These are phyloP conservation scores for Fusarium napiforme DNA, from an alignment of 2,329 filamentous ascomycete species.

Conservation along the genomic window DNA sequence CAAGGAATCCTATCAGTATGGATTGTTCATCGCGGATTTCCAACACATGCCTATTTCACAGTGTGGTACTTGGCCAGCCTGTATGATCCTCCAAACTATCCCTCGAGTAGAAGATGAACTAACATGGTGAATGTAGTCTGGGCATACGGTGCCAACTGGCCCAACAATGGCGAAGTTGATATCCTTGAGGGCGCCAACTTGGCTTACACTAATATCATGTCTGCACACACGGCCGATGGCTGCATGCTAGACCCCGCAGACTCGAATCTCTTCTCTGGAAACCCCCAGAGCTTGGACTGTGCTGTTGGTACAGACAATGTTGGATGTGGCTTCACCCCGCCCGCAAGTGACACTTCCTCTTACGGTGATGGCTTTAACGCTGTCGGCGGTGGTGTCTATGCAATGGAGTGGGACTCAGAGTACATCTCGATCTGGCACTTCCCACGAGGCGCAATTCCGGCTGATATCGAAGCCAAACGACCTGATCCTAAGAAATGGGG, in stretches of 20 bases:
- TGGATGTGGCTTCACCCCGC: conserved; percentile 58
- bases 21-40: conserved; percentile 77
- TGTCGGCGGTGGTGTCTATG: conserved; percentile 74
- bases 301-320: conserved; percentile 52
- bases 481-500: conserved; percentile 77
- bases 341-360: conserved; percentile 54
- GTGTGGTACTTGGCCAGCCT: conserved; percentile 81
- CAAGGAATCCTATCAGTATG: conserved; percentile 70
- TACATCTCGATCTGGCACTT: conserved; percentile 84
- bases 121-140: conserved; percentile 53
- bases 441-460: conserved; percentile 70
- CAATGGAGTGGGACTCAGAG: conserved; percentile 74
- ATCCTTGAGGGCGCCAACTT: conserved; percentile 77
- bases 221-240: conserved; percentile 65
- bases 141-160: conserved; percentile 69
- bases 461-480: conserved; percentile 67
- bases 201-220: conserved; percentile 68
- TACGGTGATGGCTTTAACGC: conserved; percentile 76
- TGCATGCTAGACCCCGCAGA: conserved; percentile 45
- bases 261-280: conserved; percentile 42
- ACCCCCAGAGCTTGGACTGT: conserved; percentile 49
- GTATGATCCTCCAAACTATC: conserved; percentile 50
- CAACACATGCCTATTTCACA: conserved; percentile 76
- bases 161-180: conserved; percentile 71
- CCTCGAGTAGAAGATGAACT: background rate